Percentiles rank a stretch among this genome's conserved stretches.
Evolutionary conservation across 371 early-diverging fungal species (phyloP).

Genomic region (Mortierella sp.): DNA sequence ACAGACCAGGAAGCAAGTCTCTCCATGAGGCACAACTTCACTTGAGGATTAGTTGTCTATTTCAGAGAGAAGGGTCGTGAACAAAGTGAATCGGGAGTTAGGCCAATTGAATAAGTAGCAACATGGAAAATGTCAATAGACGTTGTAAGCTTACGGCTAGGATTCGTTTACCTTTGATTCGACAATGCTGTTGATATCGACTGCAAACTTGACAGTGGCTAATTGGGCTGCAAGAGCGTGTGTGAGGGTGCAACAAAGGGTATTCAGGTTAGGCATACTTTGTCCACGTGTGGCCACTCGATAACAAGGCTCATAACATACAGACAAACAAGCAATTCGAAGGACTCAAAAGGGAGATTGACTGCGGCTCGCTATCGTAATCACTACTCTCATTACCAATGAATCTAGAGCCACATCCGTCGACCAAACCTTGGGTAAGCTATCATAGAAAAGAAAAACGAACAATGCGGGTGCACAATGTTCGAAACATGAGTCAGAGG

Average conservation of each 20-base stretch:
- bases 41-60: constrained; percentile 16
- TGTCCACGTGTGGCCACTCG: not conserved
- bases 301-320: too few species aligned
- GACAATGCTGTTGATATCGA: not conserved
- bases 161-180: constrained; percentile 10
- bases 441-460: not conserved
- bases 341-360: not conserved
- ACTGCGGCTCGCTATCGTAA: not conserved
- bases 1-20: constrained; percentile 24
- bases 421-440: constrained; percentile 35
- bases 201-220: constrained; percentile 22
- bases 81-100: too few species aligned
- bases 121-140: too few species aligned
- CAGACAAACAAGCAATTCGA: not conserved
- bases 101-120: too few species aligned
- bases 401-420: constrained; percentile 35
- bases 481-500: not conserved
- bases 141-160: not conserved
- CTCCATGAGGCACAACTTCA: constrained; percentile 29
- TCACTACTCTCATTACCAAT: constrained; percentile 27
- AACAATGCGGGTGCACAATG: not conserved
- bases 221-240: constrained; percentile 10
- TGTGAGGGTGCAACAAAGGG: not conserved
- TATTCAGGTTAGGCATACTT: not conserved
- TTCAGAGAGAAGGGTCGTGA: too few species aligned